Conservation (phyloP, 2,329 filamentous ascomycete species). For the Colletotrichum sp. region DNA sequence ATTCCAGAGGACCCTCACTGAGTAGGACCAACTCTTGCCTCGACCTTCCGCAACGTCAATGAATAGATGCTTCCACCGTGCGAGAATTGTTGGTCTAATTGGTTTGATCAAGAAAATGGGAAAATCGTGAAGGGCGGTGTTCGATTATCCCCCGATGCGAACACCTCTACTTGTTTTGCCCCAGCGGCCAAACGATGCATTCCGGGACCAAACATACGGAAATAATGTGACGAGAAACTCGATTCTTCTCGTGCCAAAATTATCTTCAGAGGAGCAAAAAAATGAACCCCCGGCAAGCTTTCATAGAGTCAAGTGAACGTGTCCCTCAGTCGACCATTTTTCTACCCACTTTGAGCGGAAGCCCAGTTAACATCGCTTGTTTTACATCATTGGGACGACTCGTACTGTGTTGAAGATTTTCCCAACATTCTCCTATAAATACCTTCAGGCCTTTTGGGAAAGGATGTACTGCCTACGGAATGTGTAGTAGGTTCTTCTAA, state of each 20-base stretch:
- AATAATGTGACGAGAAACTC: accelerated
- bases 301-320: neutral
- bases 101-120: neutral
- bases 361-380: neutral
- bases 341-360: neutral
- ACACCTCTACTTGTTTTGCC: neutral
- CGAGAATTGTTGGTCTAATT: neutral
- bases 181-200: neutral
- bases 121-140: neutral
- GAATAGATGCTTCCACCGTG: neutral
- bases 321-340: neutral
- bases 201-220: accelerated
- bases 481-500: neutral
- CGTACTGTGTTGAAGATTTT: neutral
- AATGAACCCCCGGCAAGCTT: neutral
- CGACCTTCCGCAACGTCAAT: neutral
- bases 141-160: neutral
- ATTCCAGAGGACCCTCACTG: neutral
- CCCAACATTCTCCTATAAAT: neutral
- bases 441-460: neutral
- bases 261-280: neutral
- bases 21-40: neutral
- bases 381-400: neutral
- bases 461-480: neutral
- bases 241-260: accelerated